Base-by-base conservation (phyloP, 2,329 filamentous ascomycete genomes). In the Sporothrix curviconia region DNA sequence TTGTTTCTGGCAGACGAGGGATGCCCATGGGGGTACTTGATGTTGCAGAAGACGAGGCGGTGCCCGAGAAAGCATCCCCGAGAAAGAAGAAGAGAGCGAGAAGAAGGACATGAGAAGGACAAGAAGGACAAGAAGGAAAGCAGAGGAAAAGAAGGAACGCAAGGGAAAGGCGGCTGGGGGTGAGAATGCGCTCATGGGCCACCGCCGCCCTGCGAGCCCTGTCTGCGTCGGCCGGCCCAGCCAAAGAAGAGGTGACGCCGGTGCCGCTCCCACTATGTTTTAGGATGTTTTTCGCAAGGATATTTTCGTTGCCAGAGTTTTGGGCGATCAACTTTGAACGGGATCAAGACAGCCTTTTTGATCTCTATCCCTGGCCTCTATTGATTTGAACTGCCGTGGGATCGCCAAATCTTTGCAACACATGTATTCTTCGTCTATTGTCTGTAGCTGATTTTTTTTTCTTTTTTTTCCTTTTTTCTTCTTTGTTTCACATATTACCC, bases 211-310 rank as follows among this genome's bases (percentile, higher is more conserved):
- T 36, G 0, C 32, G 32, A n/a, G n/a, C n/a, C 8, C 47, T 51
- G 32, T 5, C 47, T 15, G 19, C 32, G 8, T 37, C 47, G 15
- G 34, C 54, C 1, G 37, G n/a, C 28, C 19, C 19, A 7, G 25
- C 32, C 52, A 17, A 60, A 57, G 36, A 64, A 62, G 55, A n/a
- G n/a, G 61, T 54, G 34, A 64, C 62, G 34, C 62, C 62, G 1
- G 53, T 64, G 25, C 62, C 62, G 24, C 37, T 59, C 34, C 62
- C 62, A 32, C 58, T 39, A 40, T 54, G 19, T 34, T 19, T 32
- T 57, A 57, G 55, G 9, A 34, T 37, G 14, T 24, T 3, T 24
- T n/a, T 14, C 22, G 11, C 28, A 32, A n/a, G n/a, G n/a, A n/a
- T n/a, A n/a, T n/a, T n/a, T n/a, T n/a, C n/a, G n/a, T n/a, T 32